Base-by-base conservation (phyloP, 2,329 filamentous ascomycete genomes). In the Apiospora phragmitis region DNA sequence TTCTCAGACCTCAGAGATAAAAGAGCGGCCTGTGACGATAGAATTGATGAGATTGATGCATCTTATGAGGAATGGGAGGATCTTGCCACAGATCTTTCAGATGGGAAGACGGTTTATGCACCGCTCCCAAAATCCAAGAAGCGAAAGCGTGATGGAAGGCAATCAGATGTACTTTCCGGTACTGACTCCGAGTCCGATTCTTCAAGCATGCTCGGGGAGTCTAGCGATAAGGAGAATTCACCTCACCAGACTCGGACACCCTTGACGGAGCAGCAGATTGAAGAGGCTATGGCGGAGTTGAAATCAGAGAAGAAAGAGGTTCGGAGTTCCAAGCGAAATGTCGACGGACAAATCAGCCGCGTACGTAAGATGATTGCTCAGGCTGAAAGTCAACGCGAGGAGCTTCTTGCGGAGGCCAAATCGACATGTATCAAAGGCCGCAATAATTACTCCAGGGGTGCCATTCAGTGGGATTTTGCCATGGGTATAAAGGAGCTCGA, bases 401-500 rank as follows among this genome's bases (percentile, higher is more conserved):
- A 21, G 55, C 29, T 62, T 62, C 29, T 62, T 62, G 55, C 55
- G 9, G 18, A 38, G 9, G 55, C 55, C 21, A 62, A 62, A 38
- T 62, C 55, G 1, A 62, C 55, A 11, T 62, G 55, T 12, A 62
- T 62, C 32, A 62, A 62, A 29, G 55, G 55, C 21, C 55, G 55
- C 18, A 62, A 62, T 62, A 12, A 62, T 24, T 35, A 35, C 6
- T 35, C 45, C 4, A 62, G 55, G 18, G 11, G 75, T 0, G 84
- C 84, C 0, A 91, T 92, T 49, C 85, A 87, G 74, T 77, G 82
- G 16, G 88, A 92, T 69, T 92, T 90, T 75, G 88, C 88, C 1
- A 80, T 83, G 65, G 89, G 89, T 0, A 87, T 91, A 68, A 62
- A 62, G 32, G 82, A 81, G 72, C 82, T 91, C 0, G 89, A 91